Conservation (phyloP, 2,329 filamentous ascomycete species). For the Graphilbum fragrans region DNA sequence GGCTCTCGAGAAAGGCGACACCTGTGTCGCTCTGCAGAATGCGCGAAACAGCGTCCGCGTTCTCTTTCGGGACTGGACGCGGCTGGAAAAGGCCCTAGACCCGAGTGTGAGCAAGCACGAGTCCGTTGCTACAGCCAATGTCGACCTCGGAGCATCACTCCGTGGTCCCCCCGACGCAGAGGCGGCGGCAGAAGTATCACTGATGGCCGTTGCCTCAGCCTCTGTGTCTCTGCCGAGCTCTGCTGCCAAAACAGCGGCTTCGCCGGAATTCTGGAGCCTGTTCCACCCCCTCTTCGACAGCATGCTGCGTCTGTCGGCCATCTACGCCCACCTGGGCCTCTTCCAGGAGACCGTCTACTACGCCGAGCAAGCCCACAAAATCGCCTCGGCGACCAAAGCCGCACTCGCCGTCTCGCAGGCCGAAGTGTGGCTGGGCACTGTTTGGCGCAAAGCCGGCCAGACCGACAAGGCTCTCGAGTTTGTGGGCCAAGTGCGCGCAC, state of each 20-base stretch:
- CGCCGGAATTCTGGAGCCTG: conserved; percentile 65
- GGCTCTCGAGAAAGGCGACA: conserved; percentile 48
- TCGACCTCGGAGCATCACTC: background rate
- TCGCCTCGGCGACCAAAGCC: conserved; percentile 58
- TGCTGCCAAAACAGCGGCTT: conserved; percentile 6
- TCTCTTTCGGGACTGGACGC: conserved; percentile 43
- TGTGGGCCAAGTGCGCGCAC: conserved; percentile 39
- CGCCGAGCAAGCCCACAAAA: conserved; percentile 68
- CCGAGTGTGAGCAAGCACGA: background rate
- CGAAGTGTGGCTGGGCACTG: conserved; percentile 39
- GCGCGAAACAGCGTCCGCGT: conserved; percentile 45
- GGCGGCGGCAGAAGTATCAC: background rate
- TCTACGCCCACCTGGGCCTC: conserved; percentile 76
- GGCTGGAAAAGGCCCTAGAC: conserved; percentile 28
- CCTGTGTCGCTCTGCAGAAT: conserved; percentile 43
- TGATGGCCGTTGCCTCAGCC: background rate
- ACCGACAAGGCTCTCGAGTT: conserved; percentile 44
- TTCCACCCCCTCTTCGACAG: conserved; percentile 62
- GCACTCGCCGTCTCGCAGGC: conserved; percentile 44
- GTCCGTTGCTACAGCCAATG: background rate
- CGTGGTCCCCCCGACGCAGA: background rate
- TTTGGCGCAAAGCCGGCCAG: conserved; percentile 46
- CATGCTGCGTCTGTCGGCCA: conserved; percentile 59
- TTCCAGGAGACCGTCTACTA: conserved; percentile 84
- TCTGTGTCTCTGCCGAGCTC: background rate